Base-by-base conservation (phyloP, 441 rosid species). In the Viola pubescens region DNA sequence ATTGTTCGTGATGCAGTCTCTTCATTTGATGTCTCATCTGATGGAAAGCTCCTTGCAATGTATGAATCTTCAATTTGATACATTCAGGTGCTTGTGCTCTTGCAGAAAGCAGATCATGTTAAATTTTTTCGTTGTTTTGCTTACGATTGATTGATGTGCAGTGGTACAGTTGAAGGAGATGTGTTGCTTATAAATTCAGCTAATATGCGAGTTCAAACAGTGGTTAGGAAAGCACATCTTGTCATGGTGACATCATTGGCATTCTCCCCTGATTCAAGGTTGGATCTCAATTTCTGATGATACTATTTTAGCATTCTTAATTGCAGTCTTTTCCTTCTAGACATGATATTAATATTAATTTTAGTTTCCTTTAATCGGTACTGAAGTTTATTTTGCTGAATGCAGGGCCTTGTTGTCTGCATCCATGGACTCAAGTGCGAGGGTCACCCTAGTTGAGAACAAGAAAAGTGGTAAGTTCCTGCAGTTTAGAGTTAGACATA, bases 231-330 rank as follows among this genome's bases (percentile, higher is more conserved):
- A 71, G 97, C 97, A 54, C 98, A 89, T 75, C 79, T 90, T 19
- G 96, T 88, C 70, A 73, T 89, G 56, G 97, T 88, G 59, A 89
- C 98, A 4, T 87, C 91, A 43, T 61, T 89, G 63, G 69, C 79
- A 47, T 88, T 94, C 78, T 86, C 97, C 47, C 84, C 70, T 34
- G 95, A 89, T 81, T 90, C 97, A 77, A 89, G 97, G 97, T 92
- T 66, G 50, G 67, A 60, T 61, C 14, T 65, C 46, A 52, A 45
- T 47, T 60, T 43, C 6, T n/a, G 42, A 47, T 54, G 8, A 26
- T 26, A 26, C 39, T 9, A 9, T 43, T 42, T 55, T 58, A n/a
- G 26, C 53, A 53, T 11, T n/a, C 10, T 52, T 55, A 12, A 48
- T 40, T 34, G 44, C 45, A 39, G 56, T 38, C 9, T 4, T 14